Base-by-base conservation (phyloP, 108 stramenopile genomes). In the Conticribra weissflogii region DNA sequence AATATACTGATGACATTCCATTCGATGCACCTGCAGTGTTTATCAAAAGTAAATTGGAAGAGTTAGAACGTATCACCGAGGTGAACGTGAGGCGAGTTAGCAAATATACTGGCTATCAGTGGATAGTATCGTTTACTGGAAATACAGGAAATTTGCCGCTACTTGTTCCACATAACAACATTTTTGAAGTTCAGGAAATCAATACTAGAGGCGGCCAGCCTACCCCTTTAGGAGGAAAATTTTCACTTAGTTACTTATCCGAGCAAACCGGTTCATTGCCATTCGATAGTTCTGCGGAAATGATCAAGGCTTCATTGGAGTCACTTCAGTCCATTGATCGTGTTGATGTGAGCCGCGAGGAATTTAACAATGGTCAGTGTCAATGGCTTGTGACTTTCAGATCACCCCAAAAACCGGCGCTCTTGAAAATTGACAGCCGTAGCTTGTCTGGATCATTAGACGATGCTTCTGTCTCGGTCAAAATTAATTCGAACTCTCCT, bases 351-450 rank as follows among this genome's bases (percentile, higher is more conserved):
- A 63, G 64, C 48, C 63, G 67, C 19, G 67, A 52, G 32, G 68
- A 61, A 8, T 68, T 62, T 17, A 45, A 41, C 29, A 69, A 88
- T 66, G 91, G 89, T 12, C 70, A 75, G 27, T 44, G 48, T 45
- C 54, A 59, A 22, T 94, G 91, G 88, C n/a, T 74, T 31, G 85
- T 94, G 14, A 94, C 93, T 45, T 94, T 92, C 76, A 56, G 80
- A 49, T 64, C 74, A 23, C 76, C 85, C 12, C 27, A 80, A 9
- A 85, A 84, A 44, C 81, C 88, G 31, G 49, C 80, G 2, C 44
- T 61, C 34, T 31, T 92, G 3, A 57, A 29, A 19, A 57, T 72
- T 16, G 57, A 87, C 33, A 71, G 49, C 17, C 14, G 54, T 15
- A 41, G 28, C n/a, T 59, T 93, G 21, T 79, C 82, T n/a, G 94